Evolutionary conservation across 148 eudicot species (phyloP).

Genomic region (Mesembryanthemum crystallinum): DNA sequence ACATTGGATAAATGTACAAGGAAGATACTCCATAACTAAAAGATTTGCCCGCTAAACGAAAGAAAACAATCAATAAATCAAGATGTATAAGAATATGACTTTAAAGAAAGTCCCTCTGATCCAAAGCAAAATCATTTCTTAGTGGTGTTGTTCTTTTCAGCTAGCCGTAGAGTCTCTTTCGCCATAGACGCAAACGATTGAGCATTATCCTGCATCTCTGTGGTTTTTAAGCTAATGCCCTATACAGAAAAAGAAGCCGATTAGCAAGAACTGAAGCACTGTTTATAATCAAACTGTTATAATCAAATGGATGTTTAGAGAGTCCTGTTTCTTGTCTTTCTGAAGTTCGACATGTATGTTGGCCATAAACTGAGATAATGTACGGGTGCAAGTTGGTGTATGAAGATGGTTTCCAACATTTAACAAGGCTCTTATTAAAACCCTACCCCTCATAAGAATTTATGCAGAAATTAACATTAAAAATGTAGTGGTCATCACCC

Average conservation of each 20-base stretch:
- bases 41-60: neutral
- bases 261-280: neutral
- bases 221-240: slow-evolving; percentile 68
- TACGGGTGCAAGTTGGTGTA: neutral
- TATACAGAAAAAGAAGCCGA: slow-evolving; percentile 22
- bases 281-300: too few relatives aligned
- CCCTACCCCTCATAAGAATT: neutral
- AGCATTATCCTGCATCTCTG: slow-evolving; percentile 83
- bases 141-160: slow-evolving; percentile 35
- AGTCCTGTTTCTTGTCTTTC: too few relatives aligned
- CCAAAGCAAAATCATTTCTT: neutral
- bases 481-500: neutral
- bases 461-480: neutral
- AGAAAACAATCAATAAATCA: neutral
- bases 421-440: neutral
- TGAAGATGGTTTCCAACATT: too few relatives aligned
- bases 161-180: slow-evolving; percentile 58
- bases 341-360: neutral
- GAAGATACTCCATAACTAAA: neutral
- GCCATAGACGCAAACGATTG: slow-evolving; percentile 87
- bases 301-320: neutral
- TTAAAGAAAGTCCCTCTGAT: neutral
- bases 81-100: neutral
- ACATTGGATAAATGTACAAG: slow-evolving; percentile 9
- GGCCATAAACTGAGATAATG: neutral